A percentile compares a stretch with the other conserved stretches of the same genome.
phyloP scores from a whole-genome alignment of 108 stramenopile genomes.

The Ochromonas danica region DNA sequence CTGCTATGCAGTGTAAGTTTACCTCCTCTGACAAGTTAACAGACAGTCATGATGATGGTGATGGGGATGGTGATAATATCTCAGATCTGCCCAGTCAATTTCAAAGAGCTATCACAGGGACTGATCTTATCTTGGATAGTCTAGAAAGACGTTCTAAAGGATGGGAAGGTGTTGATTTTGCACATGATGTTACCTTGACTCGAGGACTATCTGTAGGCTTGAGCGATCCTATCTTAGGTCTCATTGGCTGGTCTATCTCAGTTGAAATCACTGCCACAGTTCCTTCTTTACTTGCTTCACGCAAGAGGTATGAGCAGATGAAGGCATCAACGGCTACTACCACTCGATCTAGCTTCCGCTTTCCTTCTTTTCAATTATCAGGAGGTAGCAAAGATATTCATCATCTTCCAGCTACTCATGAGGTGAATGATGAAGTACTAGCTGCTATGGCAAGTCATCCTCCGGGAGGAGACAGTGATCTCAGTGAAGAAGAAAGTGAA shows the following conservation, averaged over 20 bases:
- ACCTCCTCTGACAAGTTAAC: background rate
- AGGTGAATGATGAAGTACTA: too few relatives aligned
- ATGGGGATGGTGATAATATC: background rate
- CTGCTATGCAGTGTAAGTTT: too few relatives aligned
- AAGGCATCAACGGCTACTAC: too few relatives aligned
- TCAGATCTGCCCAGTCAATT: background rate
- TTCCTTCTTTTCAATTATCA: too few relatives aligned
- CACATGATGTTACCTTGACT: background rate
- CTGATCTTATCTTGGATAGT: background rate
- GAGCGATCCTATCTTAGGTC: background rate
- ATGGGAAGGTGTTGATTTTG: background rate
- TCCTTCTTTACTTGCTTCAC: background rate
- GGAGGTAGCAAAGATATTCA: too few relatives aligned
- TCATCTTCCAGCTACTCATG: too few relatives aligned
- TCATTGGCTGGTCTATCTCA: background rate
- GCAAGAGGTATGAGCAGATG: background rate
- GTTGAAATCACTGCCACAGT: background rate
- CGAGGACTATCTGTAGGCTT: background rate
- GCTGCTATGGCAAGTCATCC: too few relatives aligned
- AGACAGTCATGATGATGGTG: background rate
- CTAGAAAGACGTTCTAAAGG: background rate
- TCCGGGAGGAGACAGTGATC: too few relatives aligned
- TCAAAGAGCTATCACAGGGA: background rate
- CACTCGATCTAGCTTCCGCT: too few relatives aligned
- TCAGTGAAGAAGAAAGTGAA: too few relatives aligned